Conservation (phyloP, 257 asterid species). For the Primulina tabacum region DNA sequence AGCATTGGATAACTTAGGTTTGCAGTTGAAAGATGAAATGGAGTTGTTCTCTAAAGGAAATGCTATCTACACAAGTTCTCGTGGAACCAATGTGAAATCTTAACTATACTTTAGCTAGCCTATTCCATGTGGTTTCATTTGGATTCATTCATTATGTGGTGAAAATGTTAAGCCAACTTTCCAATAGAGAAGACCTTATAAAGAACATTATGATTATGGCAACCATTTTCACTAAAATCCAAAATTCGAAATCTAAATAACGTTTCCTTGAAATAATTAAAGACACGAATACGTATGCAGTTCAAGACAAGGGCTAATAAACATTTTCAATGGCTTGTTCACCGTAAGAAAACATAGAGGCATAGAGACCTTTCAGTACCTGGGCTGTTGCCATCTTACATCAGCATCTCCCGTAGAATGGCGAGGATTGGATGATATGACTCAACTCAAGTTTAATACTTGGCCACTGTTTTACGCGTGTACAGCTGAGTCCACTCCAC, state of each 20-base stretch:
- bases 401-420: background rate
- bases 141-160: background rate
- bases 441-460: background rate
- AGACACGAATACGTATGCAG: background rate
- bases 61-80: background rate
- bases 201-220: background rate
- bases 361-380: background rate
- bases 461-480: background rate
- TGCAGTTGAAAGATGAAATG: constrained; percentile 46
- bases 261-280: background rate
- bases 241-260: too few relatives aligned
- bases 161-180: too few relatives aligned
- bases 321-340: background rate
- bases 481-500: background rate
- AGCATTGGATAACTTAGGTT: constrained; percentile 35
- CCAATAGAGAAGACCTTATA: background rate
- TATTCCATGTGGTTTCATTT: background rate
- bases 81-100: background rate
- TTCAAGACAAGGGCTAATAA: background rate
- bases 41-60: constrained; percentile 18
- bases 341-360: background rate
- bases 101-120: background rate
- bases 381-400: background rate
- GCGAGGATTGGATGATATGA: too few relatives aligned
- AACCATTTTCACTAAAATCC: too few relatives aligned